phyloP scores from a whole-genome alignment of 306 rosid genomes.

The Mimosa pudica region DNA sequence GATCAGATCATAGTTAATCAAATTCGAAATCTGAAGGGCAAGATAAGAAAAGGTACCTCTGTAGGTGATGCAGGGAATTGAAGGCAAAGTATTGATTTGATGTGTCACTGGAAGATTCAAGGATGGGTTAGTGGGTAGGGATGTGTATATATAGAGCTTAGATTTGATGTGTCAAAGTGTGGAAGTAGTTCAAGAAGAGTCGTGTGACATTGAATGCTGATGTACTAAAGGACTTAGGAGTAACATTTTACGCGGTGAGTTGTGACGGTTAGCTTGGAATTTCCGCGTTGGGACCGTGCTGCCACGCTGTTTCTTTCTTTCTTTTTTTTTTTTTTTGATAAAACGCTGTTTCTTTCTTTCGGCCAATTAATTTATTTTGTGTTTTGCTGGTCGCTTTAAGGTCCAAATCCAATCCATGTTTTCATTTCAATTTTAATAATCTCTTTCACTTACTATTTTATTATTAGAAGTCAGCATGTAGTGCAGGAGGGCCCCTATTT shows the following conservation, averaged over 20 bases:
- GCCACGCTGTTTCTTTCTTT: not conserved
- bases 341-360: not conserved
- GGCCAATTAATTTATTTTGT: no score
- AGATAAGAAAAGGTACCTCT: constrained; percentile 17
- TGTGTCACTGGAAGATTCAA: not conserved
- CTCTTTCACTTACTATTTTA: not conserved
- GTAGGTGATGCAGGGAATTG: not conserved
- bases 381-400: no score
- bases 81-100: no score
- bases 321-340: no score
- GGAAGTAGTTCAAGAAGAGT: not conserved
- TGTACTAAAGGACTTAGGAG: no score
- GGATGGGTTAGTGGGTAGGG: not conserved
- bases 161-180: not conserved
- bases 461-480: no score
- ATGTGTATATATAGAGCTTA: not conserved
- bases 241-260: not conserved
- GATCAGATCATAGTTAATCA: not conserved
- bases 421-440: not conserved
- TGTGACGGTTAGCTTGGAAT: not conserved
- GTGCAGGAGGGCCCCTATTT: no score
- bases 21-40: not conserved
- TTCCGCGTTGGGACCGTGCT: not conserved
- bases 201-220: not conserved
- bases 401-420: not conserved